phyloP scores from a whole-genome alignment of 139 green algal genomes.

The Tetradesmus obliquus region DNA sequence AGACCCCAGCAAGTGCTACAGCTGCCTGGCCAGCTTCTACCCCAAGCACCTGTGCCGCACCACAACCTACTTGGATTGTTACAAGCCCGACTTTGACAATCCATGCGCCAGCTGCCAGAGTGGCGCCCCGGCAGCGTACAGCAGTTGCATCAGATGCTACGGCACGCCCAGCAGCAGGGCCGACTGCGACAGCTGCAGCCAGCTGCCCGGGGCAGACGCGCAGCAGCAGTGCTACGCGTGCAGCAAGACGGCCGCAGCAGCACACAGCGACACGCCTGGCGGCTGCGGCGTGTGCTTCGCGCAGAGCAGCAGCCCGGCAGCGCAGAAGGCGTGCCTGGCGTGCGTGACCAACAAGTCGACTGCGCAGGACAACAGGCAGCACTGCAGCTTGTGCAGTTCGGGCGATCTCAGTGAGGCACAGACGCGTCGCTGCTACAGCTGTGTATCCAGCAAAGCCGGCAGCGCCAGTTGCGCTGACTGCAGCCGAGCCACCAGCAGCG shows the following conservation, averaged over 20 bases:
- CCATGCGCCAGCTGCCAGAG: slow-evolving; percentile 22
- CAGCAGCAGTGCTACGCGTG: slow-evolving; percentile 22
- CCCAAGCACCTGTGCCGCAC: slow-evolving; percentile 15
- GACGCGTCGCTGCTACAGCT: background rate
- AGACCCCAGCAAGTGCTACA: background rate
- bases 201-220: background rate
- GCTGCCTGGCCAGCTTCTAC: slow-evolving; percentile 12
- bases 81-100: slow-evolving; percentile 43
- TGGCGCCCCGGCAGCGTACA: background rate
- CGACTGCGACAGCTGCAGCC: slow-evolving; percentile 26
- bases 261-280: background rate
- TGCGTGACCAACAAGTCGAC: background rate
- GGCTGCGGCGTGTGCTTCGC: slow-evolving; percentile 27
- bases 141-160: slow-evolving; percentile 28
- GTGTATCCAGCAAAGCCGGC: background rate
- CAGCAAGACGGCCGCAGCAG: background rate
- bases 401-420: background rate
- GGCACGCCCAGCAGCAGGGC: background rate
- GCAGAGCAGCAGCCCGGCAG: background rate
- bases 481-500: background rate
- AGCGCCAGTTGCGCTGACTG: background rate
- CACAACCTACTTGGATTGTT: background rate
- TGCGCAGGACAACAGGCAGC: background rate
- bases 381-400: slow-evolving; percentile 13
- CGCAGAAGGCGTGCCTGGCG: background rate